Evolutionary conservation across 2,329 filamentous ascomycete species (phyloP).

Genomic region (Cercospora canescens): DNA sequence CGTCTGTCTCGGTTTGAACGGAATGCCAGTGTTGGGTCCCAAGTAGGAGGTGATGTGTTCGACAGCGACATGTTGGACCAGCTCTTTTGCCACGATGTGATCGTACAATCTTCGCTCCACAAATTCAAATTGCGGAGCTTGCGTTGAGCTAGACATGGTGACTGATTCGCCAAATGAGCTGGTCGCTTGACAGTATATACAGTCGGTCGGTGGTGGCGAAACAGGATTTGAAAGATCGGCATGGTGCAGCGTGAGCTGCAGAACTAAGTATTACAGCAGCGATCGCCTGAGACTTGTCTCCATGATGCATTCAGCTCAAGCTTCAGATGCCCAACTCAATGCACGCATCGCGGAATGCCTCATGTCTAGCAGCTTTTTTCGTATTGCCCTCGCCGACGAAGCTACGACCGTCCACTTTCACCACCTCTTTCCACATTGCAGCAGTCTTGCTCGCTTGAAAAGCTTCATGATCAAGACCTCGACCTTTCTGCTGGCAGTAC

Average conservation of each 20-base stretch:
- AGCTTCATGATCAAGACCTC: background rate
- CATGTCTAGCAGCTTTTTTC: background rate
- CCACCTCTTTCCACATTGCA: background rate
- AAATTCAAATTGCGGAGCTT: background rate
- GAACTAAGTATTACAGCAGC: background rate
- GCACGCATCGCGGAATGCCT: background rate
- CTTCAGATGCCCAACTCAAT: background rate
- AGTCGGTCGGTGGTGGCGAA: background rate
- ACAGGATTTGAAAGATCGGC: background rate
- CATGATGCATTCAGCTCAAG: background rate
- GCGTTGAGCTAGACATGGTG: background rate
- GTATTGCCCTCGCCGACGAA: background rate
- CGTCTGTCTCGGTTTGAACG: background rate
- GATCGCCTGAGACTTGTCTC: background rate
- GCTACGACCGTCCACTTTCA: background rate
- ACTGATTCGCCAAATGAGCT: background rate
- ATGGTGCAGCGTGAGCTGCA: background rate
- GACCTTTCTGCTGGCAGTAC: background rate
- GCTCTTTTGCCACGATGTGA: background rate
- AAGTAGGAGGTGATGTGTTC: background rate
- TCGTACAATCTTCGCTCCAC: background rate
- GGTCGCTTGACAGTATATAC: background rate
- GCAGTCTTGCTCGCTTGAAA: background rate
- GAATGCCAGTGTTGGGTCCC: background rate
- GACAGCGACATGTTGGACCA: background rate